These are phyloP conservation scores for Liriodendron chinense DNA, from an alignment of 164 flowering plant species.

Conservation along the genomic window DNA sequence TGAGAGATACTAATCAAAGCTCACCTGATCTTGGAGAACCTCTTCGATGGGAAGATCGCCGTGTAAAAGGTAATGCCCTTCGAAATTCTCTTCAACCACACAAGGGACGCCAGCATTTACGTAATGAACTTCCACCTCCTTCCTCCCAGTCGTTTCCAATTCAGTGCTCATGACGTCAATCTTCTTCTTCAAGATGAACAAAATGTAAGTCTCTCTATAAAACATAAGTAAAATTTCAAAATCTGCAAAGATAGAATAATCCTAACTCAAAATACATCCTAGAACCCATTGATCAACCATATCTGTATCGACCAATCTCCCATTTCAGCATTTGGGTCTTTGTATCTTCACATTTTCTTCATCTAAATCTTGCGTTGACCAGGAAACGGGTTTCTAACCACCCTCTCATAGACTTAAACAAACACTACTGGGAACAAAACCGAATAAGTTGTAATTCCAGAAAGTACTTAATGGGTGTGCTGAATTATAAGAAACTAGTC, in stretches of 20 bases:
- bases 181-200: neutral
- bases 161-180: slow-evolving; percentile 12
- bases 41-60: slow-evolving; percentile 20
- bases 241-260: neutral
- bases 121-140: slow-evolving; percentile 23
- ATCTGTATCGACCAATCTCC: neutral
- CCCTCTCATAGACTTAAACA: neutral
- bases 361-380: neutral
- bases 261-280: neutral
- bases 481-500: neutral
- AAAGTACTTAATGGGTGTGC: neutral
- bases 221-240: too few species aligned
- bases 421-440: neutral
- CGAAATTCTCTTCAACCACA: slow-evolving; percentile 24
- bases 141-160: slow-evolving; percentile 10
- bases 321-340: neutral
- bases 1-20: neutral
- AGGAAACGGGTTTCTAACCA: neutral
- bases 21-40: slow-evolving; percentile 28
- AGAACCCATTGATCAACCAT: neutral
- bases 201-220: neutral
- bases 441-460: neutral
- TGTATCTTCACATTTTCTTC: neutral
- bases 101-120: slow-evolving; percentile 12
- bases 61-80: slow-evolving; percentile 8